Base-by-base conservation (phyloP, 495 filamentous ascomycete genomes). In the Talaromyces thailandensis region DNA sequence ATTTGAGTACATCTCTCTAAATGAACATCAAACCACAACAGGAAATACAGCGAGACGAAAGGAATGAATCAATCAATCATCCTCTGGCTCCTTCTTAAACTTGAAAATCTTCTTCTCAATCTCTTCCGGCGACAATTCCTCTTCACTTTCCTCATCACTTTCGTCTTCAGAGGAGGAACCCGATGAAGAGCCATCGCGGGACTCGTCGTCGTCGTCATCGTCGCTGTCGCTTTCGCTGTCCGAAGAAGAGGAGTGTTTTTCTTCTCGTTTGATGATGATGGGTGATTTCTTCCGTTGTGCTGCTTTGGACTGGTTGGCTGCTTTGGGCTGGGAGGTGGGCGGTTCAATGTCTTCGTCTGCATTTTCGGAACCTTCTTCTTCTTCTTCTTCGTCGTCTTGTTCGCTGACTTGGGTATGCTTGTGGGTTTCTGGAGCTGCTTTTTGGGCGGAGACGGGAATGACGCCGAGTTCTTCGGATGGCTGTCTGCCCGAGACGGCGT, bases 151-250 rank as follows among this genome's bases (percentile, higher is more conserved):
- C 25, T 55, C 26, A 1, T 26, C 23, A 6, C 24, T 52, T 26
- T 55, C 51, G 6, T 52, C 24, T 9, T 52, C 48, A 6, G 18
- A 52, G 7, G 7, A 23, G 2, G 18, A 24, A 16, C 24, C 48
- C 5, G 48, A 23, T 24, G 48, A 25, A 12, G 48, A 25, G 7
- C 24, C 18, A 6, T 28, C 4, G 51, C 26, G 12, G 14, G 12
- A 21, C 11, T 55, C 51, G 24, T 55, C 56, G 2, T 57, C 53
- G 31, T 53, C 56, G 32, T 40, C 60, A 45, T 32, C 48, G n/a
- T 56, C 62, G 63, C 63, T 61, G 1, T 56, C 53, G 28, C 53
- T 61, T 1, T 61, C 63, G 31, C 60, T 64, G 11, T 51, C 48
- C 11, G 18, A 3, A 24, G 8, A 18, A 2, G 18, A 14, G 18